Base-by-base conservation (phyloP, 2,329 filamentous ascomycete species). In the Aspergillus hortae region DNA sequence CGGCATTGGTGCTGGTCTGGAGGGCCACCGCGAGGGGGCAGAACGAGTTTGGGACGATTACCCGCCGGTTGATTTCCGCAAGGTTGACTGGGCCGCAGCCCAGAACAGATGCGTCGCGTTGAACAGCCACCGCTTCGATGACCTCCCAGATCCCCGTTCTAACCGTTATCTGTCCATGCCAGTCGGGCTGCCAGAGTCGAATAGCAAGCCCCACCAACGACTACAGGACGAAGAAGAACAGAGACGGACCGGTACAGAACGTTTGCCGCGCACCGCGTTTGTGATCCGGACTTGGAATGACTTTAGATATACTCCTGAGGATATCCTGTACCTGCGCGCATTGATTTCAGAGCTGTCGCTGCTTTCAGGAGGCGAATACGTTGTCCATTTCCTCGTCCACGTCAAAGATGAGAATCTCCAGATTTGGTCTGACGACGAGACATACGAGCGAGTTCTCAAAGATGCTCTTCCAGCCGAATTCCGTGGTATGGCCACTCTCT, bases 401-500 rank as follows among this genome's bases (percentile, higher is more conserved):
- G 89, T 95, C 58, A 90, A 89, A 62, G 87, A 95, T 67, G 81
- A 88, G 60, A 83, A 88, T 62, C 74, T 86, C 40, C 88, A 87
- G 42, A 90, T 95, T 59, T 95, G 88, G 88, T 84, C 89, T 0
- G 89, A 94, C 62, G 83, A 88, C 15, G 79, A 81, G 30, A 87
- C 85, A 0, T 89, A 90, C 53, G 81, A 90, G 60, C 78, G 81
- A 14, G 82, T 92, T 78, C 46, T 96, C 86, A 75, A 77, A 80
- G 66, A 80, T 78, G 65, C 87, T 79, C 52, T 87, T 88, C 67
- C 94, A 0, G 80, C 84, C 58, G 94, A 99, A 66, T 96, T 99
- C 73, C 87, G 83, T 59, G 89, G 89, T 44, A 85, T 99, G 66
- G 89, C 89, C 17, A 95, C 89, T 0, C 80, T 97, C 6, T 99